phyloP scores from a whole-genome alignment of 2,329 filamentous ascomycete genomes.

The Fusarium burgessii region DNA sequence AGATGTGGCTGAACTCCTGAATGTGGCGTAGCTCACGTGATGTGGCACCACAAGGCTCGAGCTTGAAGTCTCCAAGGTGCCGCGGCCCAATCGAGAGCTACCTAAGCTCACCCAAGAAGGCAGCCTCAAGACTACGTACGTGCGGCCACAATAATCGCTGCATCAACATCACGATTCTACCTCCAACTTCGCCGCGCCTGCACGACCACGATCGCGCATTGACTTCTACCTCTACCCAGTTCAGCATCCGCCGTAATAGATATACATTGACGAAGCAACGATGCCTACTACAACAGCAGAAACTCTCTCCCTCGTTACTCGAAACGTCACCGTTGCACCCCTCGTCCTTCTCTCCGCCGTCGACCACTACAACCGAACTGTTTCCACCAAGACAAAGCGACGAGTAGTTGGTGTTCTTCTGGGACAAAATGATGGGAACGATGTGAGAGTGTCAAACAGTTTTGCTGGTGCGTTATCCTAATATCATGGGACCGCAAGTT shows the following conservation, averaged over 20 bases:
- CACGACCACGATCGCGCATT: conserved; percentile 37
- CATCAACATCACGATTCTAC: conserved; percentile 38
- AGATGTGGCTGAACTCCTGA: conserved; percentile 18
- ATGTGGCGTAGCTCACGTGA: conserved; percentile 36
- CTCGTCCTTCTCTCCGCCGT: conserved; percentile 97
- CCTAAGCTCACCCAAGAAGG: conserved; percentile 48
- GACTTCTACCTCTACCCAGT: conserved; percentile 15
- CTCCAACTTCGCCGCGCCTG: conserved; percentile 28
- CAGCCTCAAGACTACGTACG: conserved; percentile 51
- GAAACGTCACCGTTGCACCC: conserved; percentile 96
- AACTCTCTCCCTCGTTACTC: conserved; percentile 92
- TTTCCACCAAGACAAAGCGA: conserved; percentile 84
- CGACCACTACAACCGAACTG: conserved; percentile 96
- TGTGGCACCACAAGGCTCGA: conserved; percentile 32
- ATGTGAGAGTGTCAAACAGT: conserved; percentile 97
- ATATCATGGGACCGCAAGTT: conserved; percentile 10
- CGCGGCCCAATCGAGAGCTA: conserved; percentile 48
- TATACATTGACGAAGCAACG: conserved; percentile 51
- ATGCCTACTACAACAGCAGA: conserved; percentile 99
- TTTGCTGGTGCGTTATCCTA: conserved; percentile 79
- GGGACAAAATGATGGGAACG: conserved; percentile 95
- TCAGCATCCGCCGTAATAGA: conserved; percentile 28
- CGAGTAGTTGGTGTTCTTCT: conserved; percentile 95
- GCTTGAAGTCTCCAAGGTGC: conserved; percentile 27
- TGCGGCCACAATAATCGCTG: conserved; percentile 41